Conservation (phyloP, 2,329 filamentous ascomycete species). For the Ceratocystis variospora region DNA sequence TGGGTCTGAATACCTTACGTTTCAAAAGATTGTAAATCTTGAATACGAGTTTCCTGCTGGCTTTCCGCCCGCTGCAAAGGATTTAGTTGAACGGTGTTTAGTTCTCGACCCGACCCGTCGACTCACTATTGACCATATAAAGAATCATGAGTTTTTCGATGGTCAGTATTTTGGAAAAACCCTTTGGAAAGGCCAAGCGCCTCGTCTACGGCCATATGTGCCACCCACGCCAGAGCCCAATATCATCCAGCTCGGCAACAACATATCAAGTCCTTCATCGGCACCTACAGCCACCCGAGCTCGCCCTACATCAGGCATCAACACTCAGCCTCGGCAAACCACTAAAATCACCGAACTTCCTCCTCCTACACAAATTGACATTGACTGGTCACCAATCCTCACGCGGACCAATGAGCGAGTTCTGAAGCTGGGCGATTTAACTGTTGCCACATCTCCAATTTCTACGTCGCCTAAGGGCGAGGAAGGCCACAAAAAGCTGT, state of each 20-base stretch:
- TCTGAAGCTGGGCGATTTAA: conserved; percentile 78
- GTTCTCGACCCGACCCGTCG: conserved; percentile 76
- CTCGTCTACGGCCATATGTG: conserved; percentile 69
- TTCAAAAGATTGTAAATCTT: conserved; percentile 90
- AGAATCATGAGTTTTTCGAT: conserved; percentile 90
- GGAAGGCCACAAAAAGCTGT: conserved; percentile 73
- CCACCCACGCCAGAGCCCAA: conserved; percentile 61
- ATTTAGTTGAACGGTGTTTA: conserved; percentile 78
- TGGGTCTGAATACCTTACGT: conserved; percentile 88
- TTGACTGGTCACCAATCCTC: conserved; percentile 95
- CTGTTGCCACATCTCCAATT: conserved; percentile 67
- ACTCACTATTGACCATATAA: conserved; percentile 88
- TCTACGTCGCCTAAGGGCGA: conserved; percentile 55
- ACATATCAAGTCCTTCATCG: background rate
- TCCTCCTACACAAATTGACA: conserved; percentile 90
- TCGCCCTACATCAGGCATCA: conserved; percentile 27
- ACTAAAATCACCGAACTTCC: conserved; percentile 88
- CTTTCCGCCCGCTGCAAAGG: conserved; percentile 73
- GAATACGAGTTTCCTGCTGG: conserved; percentile 88
- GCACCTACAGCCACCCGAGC: conserved; percentile 6
- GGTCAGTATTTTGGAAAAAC: conserved; percentile 70
- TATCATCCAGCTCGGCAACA: conserved; percentile 48
- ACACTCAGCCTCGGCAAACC: conserved; percentile 44
- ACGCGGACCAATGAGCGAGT: conserved; percentile 87
- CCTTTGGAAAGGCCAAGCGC: conserved; percentile 82